Evolutionary conservation across 495 filamentous ascomycete species (phyloP).

Genomic region (Letharia lupina): DNA sequence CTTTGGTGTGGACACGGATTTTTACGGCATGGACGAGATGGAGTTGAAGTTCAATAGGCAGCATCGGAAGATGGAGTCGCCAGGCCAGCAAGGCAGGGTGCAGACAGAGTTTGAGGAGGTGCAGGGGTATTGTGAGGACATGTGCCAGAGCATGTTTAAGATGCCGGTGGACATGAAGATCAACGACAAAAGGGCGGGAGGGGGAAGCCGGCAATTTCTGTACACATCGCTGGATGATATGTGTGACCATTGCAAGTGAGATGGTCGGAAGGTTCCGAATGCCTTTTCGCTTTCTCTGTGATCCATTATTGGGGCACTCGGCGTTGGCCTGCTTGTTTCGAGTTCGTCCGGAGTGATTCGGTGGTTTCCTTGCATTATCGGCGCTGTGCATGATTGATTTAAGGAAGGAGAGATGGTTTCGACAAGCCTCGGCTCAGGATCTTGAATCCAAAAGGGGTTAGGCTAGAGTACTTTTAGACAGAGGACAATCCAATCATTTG

Average conservation of each 20-base stretch:
- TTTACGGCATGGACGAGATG: background rate
- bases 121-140: background rate
- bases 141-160: background rate
- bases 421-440: background rate
- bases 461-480: background rate
- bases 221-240: background rate
- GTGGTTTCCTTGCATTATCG: background rate
- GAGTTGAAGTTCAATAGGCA: background rate
- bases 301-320: background rate
- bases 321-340: background rate
- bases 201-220: background rate
- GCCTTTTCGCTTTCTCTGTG: background rate
- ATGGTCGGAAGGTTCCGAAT: background rate
- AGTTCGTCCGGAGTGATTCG: background rate
- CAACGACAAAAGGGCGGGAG: background rate
- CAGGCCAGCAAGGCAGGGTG: background rate
- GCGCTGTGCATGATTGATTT: background rate
- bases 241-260: constrained; percentile 2
- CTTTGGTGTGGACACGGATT: background rate
- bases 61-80: background rate
- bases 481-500: background rate
- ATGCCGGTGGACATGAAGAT: background rate
- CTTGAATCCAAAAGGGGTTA: background rate
- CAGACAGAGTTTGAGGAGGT: background rate
- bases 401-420: background rate